Percentiles rank a stretch among this genome's conserved stretches.
Conservation (phyloP, 495 filamentous ascomycete species). For the Aspergillus haitiensis region DNA sequence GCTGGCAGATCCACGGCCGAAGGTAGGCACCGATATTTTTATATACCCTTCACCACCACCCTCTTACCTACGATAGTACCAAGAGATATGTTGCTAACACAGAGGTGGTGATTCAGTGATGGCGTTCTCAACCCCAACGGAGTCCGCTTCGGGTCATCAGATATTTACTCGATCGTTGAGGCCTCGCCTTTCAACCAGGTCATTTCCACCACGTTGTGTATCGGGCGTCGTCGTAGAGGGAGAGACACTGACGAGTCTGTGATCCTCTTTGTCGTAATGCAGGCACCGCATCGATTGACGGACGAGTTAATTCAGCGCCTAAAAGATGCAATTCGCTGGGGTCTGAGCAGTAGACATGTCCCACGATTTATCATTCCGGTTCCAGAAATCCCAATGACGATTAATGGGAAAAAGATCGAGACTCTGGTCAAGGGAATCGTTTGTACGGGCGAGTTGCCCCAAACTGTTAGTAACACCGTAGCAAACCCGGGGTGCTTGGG, state of each 20-base stretch:
- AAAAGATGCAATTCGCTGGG: slow-evolving; percentile 60
- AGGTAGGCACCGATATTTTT: neutral
- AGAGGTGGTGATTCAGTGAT: slow-evolving; percentile 40
- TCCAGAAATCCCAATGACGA: slow-evolving; percentile 76
- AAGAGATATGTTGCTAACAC: neutral
- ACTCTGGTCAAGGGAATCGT: slow-evolving; percentile 76
- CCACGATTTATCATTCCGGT: slow-evolving; percentile 78
- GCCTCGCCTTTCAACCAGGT: slow-evolving; percentile 61
- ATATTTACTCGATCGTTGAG: slow-evolving; percentile 68
- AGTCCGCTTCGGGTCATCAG: slow-evolving; percentile 73
- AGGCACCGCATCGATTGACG: slow-evolving; percentile 57
- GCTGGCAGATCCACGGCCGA: neutral
- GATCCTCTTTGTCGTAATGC: slow-evolving; percentile 73
- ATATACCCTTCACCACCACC: neutral
- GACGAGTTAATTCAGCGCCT: slow-evolving; percentile 56
- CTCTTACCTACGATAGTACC: neutral
- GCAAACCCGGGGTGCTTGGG: neutral
- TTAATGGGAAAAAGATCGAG: slow-evolving; percentile 85
- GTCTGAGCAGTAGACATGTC: slow-evolving; percentile 70
- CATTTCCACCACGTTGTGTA: slow-evolving; percentile 69
- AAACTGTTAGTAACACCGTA: neutral
- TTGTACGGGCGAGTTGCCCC: neutral
- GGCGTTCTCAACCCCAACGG: slow-evolving; percentile 77
- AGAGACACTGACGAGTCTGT: slow-evolving; percentile 72
- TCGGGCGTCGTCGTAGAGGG: slow-evolving; percentile 65